A percentile compares a stretch with the other conserved stretches of the same genome.
These are phyloP conservation scores for Suhomyces kunorum DNA, from an alignment of 1,139 yeast genomes.

Conservation along the genomic window DNA sequence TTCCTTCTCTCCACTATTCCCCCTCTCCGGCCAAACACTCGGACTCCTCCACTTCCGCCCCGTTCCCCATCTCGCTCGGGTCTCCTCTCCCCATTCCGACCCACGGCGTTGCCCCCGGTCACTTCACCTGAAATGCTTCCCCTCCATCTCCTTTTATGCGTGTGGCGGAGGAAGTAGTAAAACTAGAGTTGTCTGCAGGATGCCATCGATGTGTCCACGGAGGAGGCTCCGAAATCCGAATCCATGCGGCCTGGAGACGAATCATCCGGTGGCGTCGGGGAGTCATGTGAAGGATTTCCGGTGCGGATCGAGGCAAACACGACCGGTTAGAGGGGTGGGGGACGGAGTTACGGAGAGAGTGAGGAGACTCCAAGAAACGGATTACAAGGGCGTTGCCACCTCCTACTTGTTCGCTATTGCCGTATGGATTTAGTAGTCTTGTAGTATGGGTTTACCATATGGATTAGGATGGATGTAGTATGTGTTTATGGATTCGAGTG, in stretches of 20 bases:
- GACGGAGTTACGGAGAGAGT: not conserved
- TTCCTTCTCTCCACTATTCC: too few species aligned
- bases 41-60: not conserved
- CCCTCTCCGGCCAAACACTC: not conserved
- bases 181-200: not conserved
- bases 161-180: not conserved
- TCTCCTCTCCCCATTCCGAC: too few species aligned
- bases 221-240: slow-evolving; percentile 7
- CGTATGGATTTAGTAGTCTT: too few species aligned
- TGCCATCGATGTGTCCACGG: not conserved
- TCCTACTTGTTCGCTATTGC: too few species aligned
- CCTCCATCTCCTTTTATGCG: slow-evolving; percentile 7
- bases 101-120: not conserved
- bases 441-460: too few species aligned
- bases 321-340: slow-evolving; percentile 1
- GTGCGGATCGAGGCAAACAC: not conserved
- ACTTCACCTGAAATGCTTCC: slow-evolving; percentile 2
- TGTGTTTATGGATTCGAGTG: too few species aligned
- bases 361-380: too few species aligned
- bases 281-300: slow-evolving; percentile 4
- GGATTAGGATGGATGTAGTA: too few species aligned
- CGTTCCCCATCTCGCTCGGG: too few species aligned
- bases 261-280: slow-evolving; percentile 8
- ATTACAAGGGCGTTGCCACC: too few species aligned
- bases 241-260: slow-evolving; percentile 5